Base-by-base conservation (phyloP, 2,329 filamentous ascomycete genomes). In the Penicillium capsulatum region DNA sequence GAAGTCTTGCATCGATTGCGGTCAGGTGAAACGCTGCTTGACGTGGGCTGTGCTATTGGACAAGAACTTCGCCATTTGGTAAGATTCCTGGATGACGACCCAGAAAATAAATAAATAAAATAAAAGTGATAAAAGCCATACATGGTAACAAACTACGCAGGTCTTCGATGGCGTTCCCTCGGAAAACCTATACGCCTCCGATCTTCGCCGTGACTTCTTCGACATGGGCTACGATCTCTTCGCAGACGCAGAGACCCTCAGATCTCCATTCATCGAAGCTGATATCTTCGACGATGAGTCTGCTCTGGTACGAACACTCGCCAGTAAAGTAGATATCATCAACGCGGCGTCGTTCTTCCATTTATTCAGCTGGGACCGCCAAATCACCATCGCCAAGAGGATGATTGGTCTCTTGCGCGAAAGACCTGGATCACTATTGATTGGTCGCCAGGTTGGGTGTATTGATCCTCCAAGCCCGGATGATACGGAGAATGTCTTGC, bases 161-260 rank as follows among this genome's bases (percentile, higher is more conserved):
- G 40, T 45, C n/a, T 53, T 41, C 35, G 73, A 77, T 40, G 76
- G 76, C 14, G 74, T 74, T 6, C 60, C 69, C 16, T 63, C 69
- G 4, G 55, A 64, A 11, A 68, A 71, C 31, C 58, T 80, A n/a
- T 71, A 71, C 42, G 76, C 73, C 13, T 64, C 67, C 3, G 76
- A 79, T 44, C 45, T 76, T 3, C 66, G 72, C 30, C 50, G 65
- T 14, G 63, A 63, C n/a, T 76, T 80, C 48, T 67, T 80, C 36
- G 68, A 77, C 8, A 58, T 77, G n/a, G 78, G 78, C 17, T 80
- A 81, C 57, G 77, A 82, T 38, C 67, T 86, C 14, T 86, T 84
- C 62, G 69, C 72, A 31, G 82, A 84, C 45, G 68, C 70, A 17
- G 28, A 37, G 3, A 45, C 19, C 1, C 37, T 50, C 4, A 46